Evolutionary conservation across 2,329 filamentous ascomycete genomes (phyloP).

Genomic region (Amauroascus verrucosus): DNA sequence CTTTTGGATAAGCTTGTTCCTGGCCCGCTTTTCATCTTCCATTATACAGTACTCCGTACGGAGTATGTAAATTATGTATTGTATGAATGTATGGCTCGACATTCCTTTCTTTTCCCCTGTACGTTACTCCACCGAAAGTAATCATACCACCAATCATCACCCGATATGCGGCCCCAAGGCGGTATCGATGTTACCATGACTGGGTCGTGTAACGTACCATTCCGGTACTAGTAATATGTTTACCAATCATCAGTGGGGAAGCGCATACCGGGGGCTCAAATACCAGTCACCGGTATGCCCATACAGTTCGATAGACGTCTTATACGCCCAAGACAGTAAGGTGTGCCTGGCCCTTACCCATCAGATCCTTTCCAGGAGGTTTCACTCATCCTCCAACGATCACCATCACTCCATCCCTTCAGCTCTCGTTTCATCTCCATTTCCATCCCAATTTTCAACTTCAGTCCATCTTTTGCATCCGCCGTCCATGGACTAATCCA

Average conservation of each 20-base stretch:
- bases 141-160: too few relatives aligned
- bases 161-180: not conserved
- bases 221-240: not conserved
- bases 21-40: conserved; percentile 1
- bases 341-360: not conserved
- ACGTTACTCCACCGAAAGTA: too few relatives aligned
- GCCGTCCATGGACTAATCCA: not conserved
- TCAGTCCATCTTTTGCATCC: conserved; percentile 8
- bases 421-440: conserved; percentile 12
- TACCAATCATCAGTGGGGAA: conserved; percentile 1
- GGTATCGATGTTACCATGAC: not conserved
- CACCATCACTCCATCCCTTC: conserved; percentile 4
- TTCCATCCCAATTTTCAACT: conserved; percentile 6
- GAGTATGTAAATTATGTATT: too few relatives aligned
- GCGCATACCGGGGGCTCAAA: not conserved
- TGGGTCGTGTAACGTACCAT: not conserved
- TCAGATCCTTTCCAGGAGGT: conserved; percentile 11
- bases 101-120: too few relatives aligned
- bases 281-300: not conserved
- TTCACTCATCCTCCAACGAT: conserved; percentile 7
- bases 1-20: not conserved
- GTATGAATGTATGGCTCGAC: too few relatives aligned
- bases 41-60: not conserved
- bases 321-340: not conserved
- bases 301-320: not conserved